Evolutionary conservation across 2,329 filamentous ascomycete genomes (phyloP), one percentile per base, ranked within the genome.

Genomic region (Exophiala bonariae): DNA sequence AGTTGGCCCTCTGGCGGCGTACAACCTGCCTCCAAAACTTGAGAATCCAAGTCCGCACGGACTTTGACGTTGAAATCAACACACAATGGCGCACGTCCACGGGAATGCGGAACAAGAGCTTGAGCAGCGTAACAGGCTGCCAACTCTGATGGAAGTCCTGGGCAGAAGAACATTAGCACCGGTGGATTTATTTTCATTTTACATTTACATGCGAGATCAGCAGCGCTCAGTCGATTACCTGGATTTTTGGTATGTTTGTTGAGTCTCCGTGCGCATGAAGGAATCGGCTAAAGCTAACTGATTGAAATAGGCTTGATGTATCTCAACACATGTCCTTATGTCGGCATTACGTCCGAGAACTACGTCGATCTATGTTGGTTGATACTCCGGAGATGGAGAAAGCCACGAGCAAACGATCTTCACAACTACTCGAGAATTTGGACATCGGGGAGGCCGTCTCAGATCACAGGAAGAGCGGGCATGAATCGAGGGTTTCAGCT

Each of bases 201-300:
- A 99, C 72, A 99, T 99, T 61, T 99, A 96, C 72, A 99, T 99
- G 93, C 83, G 93, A 62, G 95, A 99, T 68, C 91, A 96, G 71
- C 93, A 99, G 70, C 84, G 91, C 66, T 96, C 92, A 6, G 93
- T 99, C 10, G 93, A 99, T 64, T 99, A 99, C 63, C 76, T 99
- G 33, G 93, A 99, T 66, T 99, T 99, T 70, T 99, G 95, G 93
- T 97, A 75, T 49, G 82, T 66, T 37, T 23, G 41, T 32, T n/a
- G 11, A n/a, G n/a, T 6, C 16, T n/a, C 37, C 37, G 26, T 39
- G 7, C 14, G 16, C 22, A 40, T 19, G 31, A 16, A 10, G n/a
- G 11, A 11, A 9, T n/a, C 47, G 10, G n/a, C 32, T 54, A 57
- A 56, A 60, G 37, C 32, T 34, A 34, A 34, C 32, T 14, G 23